Evolutionary conservation across 805 yeast genomes (phyloP).

Genomic region (Candida vartiovaarae): DNA sequence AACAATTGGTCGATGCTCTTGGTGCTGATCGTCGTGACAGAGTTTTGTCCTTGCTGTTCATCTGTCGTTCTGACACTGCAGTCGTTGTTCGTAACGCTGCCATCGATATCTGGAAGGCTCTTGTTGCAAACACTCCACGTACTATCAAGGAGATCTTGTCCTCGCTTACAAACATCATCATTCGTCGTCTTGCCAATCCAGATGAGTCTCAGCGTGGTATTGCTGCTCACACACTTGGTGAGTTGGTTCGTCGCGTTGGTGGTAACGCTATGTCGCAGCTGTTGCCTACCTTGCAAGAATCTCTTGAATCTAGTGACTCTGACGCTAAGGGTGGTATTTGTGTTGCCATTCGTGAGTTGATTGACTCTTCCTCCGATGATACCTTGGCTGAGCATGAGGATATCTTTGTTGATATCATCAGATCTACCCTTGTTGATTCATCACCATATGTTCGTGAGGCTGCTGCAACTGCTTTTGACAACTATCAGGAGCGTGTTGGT

Average conservation of each 20-base stretch:
- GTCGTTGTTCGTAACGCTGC: slow-evolving; percentile 85
- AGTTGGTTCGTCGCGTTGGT: slow-evolving; percentile 90
- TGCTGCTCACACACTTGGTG: slow-evolving; percentile 93
- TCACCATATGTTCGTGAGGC: slow-evolving; percentile 75
- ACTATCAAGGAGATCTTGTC: slow-evolving; percentile 91
- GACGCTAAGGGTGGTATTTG: slow-evolving; percentile 95
- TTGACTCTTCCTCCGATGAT: slow-evolving; percentile 62
- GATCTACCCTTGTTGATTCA: slow-evolving; percentile 72
- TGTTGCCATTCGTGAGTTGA: slow-evolving; percentile 81
- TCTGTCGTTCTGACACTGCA: slow-evolving; percentile 89
- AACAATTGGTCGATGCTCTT: slow-evolving; percentile 64
- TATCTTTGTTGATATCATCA: slow-evolving; percentile 64
- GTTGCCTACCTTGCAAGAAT: slow-evolving; percentile 74
- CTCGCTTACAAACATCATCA: slow-evolving; percentile 69
- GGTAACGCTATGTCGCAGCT: slow-evolving; percentile 76
- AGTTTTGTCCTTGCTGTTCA: slow-evolving; percentile 75
- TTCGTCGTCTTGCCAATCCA: slow-evolving; percentile 74
- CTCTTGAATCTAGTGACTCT: slow-evolving; percentile 54
- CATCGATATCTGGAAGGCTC: slow-evolving; percentile 92
- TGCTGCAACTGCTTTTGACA: slow-evolving; percentile 88
- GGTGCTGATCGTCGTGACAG: slow-evolving; percentile 88
- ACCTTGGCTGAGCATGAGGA: slow-evolving; percentile 59
- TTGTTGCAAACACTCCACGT: slow-evolving; percentile 93
- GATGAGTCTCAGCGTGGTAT: slow-evolving; percentile 74
- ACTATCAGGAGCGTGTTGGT: slow-evolving; percentile 76